These are phyloP conservation scores for Yarrowia sp. DNA, from an alignment of 805 yeast genomes.

Conservation along the genomic window DNA sequence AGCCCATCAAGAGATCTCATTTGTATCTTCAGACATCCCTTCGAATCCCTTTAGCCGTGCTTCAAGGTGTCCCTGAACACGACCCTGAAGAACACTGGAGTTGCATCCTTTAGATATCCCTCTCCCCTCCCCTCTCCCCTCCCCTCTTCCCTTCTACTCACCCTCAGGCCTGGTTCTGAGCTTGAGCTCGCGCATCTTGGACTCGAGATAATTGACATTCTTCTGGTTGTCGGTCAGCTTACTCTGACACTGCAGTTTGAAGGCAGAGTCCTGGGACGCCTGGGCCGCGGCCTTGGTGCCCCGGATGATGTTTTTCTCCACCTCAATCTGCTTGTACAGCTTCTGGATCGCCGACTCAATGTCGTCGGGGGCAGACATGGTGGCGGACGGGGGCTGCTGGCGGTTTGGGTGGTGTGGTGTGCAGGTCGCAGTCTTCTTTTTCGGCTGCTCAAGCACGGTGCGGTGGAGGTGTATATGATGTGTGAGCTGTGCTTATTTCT, in stretches of 20 bases:
- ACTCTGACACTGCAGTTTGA: slow-evolving; percentile 88
- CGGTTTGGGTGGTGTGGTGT: background rate
- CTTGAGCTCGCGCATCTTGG: slow-evolving; percentile 69
- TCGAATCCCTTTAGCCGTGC: no score
- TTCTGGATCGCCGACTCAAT: slow-evolving; percentile 58
- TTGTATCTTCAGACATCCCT: no score
- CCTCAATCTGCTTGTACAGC: slow-evolving; percentile 81
- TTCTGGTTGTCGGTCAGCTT: slow-evolving; percentile 90
- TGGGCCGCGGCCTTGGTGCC: slow-evolving; percentile 85
- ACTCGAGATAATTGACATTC: slow-evolving; percentile 86
- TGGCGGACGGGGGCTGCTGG: background rate
- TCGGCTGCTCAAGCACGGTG: background rate
- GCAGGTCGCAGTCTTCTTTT: no score
- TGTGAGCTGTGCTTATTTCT: slow-evolving; percentile 20
- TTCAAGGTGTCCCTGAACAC: no score
- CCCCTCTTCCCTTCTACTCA: background rate
- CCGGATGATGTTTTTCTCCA: slow-evolving; percentile 84
- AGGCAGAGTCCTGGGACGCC: slow-evolving; percentile 78
- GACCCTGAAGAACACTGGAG: no score
- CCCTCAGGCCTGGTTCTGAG: slow-evolving; percentile 44
- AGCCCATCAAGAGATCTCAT: no score
- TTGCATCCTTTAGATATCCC: no score
- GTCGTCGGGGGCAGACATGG: slow-evolving; percentile 39
- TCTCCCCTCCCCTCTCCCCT: no score
- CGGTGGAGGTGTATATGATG: slow-evolving; percentile 15